phyloP scores from a whole-genome alignment of 2,329 filamentous ascomycete species.

The Tolypocladium tundrense region DNA sequence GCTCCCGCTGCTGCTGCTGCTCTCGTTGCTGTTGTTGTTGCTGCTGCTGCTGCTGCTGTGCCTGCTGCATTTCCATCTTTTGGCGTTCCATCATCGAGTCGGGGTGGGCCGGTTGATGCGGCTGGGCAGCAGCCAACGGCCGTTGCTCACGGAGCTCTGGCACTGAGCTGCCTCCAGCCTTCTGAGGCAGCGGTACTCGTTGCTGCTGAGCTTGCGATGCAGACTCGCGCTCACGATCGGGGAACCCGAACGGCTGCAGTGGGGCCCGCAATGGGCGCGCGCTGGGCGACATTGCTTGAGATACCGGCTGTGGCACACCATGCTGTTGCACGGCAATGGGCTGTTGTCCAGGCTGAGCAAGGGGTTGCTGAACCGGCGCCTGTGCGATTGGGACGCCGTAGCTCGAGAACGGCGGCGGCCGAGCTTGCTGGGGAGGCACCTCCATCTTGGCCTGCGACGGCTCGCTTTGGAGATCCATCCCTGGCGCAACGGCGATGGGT shows the following conservation, averaged over 20 bases:
- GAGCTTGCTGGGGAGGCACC: conserved; percentile 18
- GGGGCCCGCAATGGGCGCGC: conserved; percentile 33
- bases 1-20: conserved; percentile 10
- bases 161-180: conserved; percentile 20
- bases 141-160: conserved; percentile 24
- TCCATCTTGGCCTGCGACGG: conserved; percentile 35
- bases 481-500: conserved; percentile 38
- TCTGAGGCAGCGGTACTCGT: conserved; percentile 29
- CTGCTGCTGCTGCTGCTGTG: conserved; percentile 7
- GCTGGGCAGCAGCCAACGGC: conserved; percentile 22
- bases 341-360: conserved; percentile 15
- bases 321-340: conserved; percentile 24
- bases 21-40: conserved; percentile 13
- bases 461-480: conserved; percentile 34
- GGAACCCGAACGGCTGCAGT: conserved; percentile 30
- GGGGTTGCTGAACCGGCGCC: conserved; percentile 22
- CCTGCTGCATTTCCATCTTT: conserved; percentile 16
- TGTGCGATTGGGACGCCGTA: conserved; percentile 39
- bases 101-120: conserved; percentile 20
- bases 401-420: conserved; percentile 27
- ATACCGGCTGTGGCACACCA: conserved; percentile 21
- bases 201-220: conserved; percentile 21
- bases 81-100: conserved; percentile 24
- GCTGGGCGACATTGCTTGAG: conserved; percentile 37
- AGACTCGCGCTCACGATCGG: conserved; percentile 30